Evolutionary conservation across 1,284 basidiomycete genomes (phyloP), one percentile per base, ranked within the genome.

Genomic region (Irpex lacteus): DNA sequence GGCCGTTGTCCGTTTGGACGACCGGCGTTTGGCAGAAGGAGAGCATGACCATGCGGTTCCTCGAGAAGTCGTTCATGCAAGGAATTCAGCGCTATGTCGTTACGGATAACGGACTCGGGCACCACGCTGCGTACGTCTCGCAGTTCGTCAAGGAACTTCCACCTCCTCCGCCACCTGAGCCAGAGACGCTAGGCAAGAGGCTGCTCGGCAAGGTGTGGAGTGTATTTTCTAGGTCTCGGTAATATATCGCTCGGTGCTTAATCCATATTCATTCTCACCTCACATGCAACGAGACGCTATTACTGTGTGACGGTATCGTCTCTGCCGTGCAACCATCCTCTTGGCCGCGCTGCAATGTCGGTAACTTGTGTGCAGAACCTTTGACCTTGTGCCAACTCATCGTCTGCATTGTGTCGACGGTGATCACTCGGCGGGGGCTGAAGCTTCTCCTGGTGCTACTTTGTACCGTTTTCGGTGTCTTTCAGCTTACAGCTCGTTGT

Each of bases 1-100:
- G 86, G 0, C 89, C 90, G 9, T 72, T 92, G 57, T 79, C 87
- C 0, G 78, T 92, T 26, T 89, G 85, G 85, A 91, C 90, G 36
- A 85, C 81, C 0, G 84, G 82, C 0, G 80, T 91, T 2, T 92
- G 90, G 90, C 68, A 86, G 68, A 78, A 77, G 62, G 90, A 92
- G 72, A 79, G 81, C 18, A 85, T 82, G 77, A 49, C 73, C 2
- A 81, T 91, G 77, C 84, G 90, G 5, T 84, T 80, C 76, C 65
- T 83, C 59, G 90, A 91, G 72, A 80, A 75, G 65, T 72, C 75
- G 44, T 67, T 89, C 49, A 78, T 90, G 34, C 71, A 76, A 18
- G 69, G 76, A 4, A 79, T 85, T 2, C 74, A 78, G 66, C 78
- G 76, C 59, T 84, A 82, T 68, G 62, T 72, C 18, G 50, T 60